Base-by-base conservation (phyloP, 2,329 filamentous ascomycete species). In the Aspergillus ruber region DNA sequence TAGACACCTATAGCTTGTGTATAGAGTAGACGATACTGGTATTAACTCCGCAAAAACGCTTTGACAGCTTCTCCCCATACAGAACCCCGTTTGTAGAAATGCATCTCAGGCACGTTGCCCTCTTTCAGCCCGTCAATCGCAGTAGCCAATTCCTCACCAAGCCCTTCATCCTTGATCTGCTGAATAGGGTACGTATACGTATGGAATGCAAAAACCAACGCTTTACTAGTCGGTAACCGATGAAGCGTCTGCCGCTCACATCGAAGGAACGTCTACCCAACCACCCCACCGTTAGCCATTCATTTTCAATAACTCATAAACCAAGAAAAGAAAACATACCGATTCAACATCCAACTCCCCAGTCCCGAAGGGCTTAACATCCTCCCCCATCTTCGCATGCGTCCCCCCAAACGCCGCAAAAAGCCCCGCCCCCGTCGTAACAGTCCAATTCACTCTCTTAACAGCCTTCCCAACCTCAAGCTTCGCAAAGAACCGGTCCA, bases 201-300 rank as follows among this genome's bases (percentile, higher is more conserved):
- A 63, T 83, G 82, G 61, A 84, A 80, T 0, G 70, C 73, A 64
- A 85, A 85, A 0, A 83, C 72, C 17, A 84, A 43, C 6, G 79
- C 80, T 45, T 70, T 68, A 0, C 72, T 77, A 42, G 64, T 53
- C 3, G 79, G 79, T 21, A 85, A 60, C 1, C 82, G 72, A 65
- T 83, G 80, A 29, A 85, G 61, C 1, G 79, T 81, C 68, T 85
- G 82, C 27, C 80, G 67, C 62, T 85, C 82, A 52, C 73, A 78
- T 3, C 82, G 69, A 18, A 85, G 46, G 35, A 70, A 63, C 0
- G 73, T 75, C 71, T 71, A 50, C 38, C 18, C 13, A 15, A 25
- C 25, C 25, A 12, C 25, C 10, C 25, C 10, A 3, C 10, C 10
- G 10, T 29, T 29, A 29, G 8, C 25, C 25, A 21, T 21, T 65